Percentiles rank a stretch among this genome's conserved stretches.
Conservation (phyloP, 306 rosid genomes). For the Sicyos edulis region DNA sequence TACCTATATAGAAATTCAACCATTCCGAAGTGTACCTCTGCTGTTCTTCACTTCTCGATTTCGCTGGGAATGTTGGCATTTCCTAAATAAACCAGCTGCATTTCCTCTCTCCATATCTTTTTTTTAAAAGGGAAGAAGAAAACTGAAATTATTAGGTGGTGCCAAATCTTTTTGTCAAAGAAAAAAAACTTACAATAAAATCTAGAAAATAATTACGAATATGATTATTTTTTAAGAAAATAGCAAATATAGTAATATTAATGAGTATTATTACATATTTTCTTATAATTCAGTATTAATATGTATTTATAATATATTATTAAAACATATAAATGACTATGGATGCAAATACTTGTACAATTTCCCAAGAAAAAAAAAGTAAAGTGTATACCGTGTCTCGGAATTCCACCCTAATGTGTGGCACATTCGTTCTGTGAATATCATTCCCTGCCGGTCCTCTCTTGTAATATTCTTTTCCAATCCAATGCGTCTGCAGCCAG, state of each 20-base stretch:
- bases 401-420: conserved; percentile 91
- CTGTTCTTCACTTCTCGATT: conserved; percentile 33
- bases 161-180: not conserved
- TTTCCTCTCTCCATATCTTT: conserved; percentile 91
- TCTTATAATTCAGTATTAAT: no score
- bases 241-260: no score
- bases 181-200: no score
- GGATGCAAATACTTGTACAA: no score
- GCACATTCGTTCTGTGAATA: conserved; percentile 87
- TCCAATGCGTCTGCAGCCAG: conserved; percentile 77
- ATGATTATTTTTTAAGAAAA: no score
- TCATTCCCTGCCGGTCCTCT: conserved; percentile 94
- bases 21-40: not conserved
- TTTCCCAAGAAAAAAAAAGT: not conserved
- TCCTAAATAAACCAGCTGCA: conserved; percentile 78
- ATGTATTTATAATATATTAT: no score
- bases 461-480: conserved; percentile 77
- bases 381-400: conserved; percentile 55
- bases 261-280: no score
- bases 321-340: no score
- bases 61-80: conserved; percentile 48
- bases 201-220: no score
- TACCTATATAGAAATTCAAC: not conserved
- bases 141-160: not conserved
- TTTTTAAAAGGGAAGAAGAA: not conserved